Evolutionary conservation across 768 basidiomycete species (phyloP), one percentile per base, ranked within the genome.

Genomic region (Tubosaeta sp.): DNA sequence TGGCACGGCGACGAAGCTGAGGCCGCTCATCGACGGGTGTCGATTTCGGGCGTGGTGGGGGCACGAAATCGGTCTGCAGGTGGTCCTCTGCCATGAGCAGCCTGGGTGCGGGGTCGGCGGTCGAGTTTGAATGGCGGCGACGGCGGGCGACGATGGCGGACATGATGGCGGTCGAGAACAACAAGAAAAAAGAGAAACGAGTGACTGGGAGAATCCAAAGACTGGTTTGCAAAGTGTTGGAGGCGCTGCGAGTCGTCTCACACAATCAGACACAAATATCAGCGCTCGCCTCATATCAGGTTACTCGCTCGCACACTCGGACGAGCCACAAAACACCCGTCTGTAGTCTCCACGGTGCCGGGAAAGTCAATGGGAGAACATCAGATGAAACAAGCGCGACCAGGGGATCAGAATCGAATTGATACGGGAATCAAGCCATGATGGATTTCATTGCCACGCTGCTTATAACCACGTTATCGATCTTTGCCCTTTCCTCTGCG

Each of bases 371-470:
- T n/a, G n/a, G n/a, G n/a, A n/a, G n/a, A n/a, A n/a, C n/a, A n/a
- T n/a, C n/a, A n/a, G n/a, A n/a, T 36, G 32, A 36, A 36, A 36
- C 35, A 19, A 16, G 35, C 34, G n/a, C 16, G 34, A 32, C 31
- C 13, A 32, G 31, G 34, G 34, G 11, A 14, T 18, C 36, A 38
- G 36, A 38, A 38, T 19, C 19, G 19, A 38, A 19, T 19, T 1
- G 18, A 11, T 19, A 38, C 36, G 32, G 4, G 31, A 16, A 29
- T 34, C 49, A 66, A 21, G 59, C 46, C 64, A 61, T 34, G 42
- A 92, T 87, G 44, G 74, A 81, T 69, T 93, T 94, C 80, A 85
- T 85, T 41, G 90, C 90, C 6, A 91, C 87, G 9, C 81, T 75
- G 54, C 86, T 90, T n/a, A 79, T 71, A 7, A 88, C 86, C 29